Evolutionary conservation across 495 filamentous ascomycete genomes (phyloP), one percentile per base, ranked within the genome.

Genomic region (Durotheca rogersii): DNA sequence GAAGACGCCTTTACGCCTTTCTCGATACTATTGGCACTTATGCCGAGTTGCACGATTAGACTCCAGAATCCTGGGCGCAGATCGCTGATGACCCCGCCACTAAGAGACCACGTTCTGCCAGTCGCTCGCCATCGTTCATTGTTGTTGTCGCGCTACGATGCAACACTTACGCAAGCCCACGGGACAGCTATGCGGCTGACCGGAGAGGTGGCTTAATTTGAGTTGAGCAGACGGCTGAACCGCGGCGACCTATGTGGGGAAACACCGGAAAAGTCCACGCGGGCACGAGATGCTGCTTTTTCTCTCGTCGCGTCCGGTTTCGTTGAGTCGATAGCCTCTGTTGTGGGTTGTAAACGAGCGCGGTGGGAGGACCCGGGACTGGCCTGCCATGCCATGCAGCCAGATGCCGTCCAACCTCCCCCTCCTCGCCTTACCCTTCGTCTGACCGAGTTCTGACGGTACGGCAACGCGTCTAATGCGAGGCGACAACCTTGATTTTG

Each of bases 111-210:
- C 20, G 41, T 27, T 31, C 42, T 47, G 29, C 37, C n/a, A 27
- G 27, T 40, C 17, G n/a, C 39, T 45, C 34, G 45, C 46, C 41
- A 18, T 41, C 44, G 31, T 43, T 38, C 32, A 41, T 42, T 27
- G 38, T 47, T 25, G 6, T 39, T 18, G 32, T 50, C 14, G 56
- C 51, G 41, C 23, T 29, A 54, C 50, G 4, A 4, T 9, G 23
- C 23, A 4, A 27, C 4, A 27, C 41, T 51, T 46, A 54, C 46
- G 50, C 56, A 53, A 59, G 56, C 56, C 32, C 11, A 30, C 41
- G 33, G 33, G 29, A 34, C 10, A 21, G 38, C 36, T 23, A 47
- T 59, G 56, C 56, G 56, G 56, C 56, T 59, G 40, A 59, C 53
- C 21, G 15, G n/a, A n/a, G n/a, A 54, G 4, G 21, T 51, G 19